These are phyloP conservation scores for apple (Malus domestica) DNA, from an alignment of 306 rosid genomes.

Conservation along the genomic window ASM211411v1 NC_041805.1:34130001-34130500, in stretches of 20 bases:
- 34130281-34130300: not conserved
- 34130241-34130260: not conserved
- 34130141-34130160: conserved; percentile 60
- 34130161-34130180: conserved; percentile 66
- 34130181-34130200: conserved; percentile 64
- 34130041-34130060: not conserved
- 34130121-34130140: not conserved
- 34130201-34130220: conserved; percentile 66
- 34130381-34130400: conserved; percentile 63
- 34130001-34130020: not conserved
- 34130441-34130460: not conserved
- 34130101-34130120: not conserved
- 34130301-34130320: conserved; percentile 42
- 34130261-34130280: not conserved
- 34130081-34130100: not conserved
- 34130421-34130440: not conserved
- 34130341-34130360: conserved; percentile 69
- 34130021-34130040: not conserved
- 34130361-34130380: conserved; percentile 54
- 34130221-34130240: conserved; percentile 12
- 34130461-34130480: not conserved
- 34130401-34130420: conserved; percentile 27
- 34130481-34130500: conserved; percentile 7
- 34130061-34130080: not conserved
- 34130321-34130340: conserved; percentile 73